Evolutionary conservation across 306 rosid species (phyloP), one percentile per base, ranked within the genome.

Genomic region (Arachis stenosperma): DNA sequence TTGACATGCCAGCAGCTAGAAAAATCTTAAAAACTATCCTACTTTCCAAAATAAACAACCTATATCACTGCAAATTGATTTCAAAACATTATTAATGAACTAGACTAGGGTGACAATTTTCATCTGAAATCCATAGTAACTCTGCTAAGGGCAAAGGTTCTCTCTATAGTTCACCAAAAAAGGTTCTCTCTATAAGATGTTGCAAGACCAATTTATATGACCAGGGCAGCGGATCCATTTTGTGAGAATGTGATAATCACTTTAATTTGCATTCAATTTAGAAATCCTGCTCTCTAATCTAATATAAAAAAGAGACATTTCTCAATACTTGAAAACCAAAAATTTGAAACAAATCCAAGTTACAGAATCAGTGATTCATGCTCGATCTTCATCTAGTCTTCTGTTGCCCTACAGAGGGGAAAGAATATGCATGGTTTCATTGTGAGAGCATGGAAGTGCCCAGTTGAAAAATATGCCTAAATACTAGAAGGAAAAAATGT

Each of bases 301-400:
- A 78, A 64, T 40, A 78, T 79, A 70, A 66, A n/a, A 65, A 44
- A 72, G 75, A 70, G 67, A 74, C 37, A 70, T 13, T 65, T 69
- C 79, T 27, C 74, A 71, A 41, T 53, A 72, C 64, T 80, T 78
- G 69, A 64, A 83, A 68, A 65, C 71, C 55, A 41, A 39, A 79
- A 69, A 75, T 54, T 52, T 77, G 75, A 79, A 78, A 79, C 57
- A 73, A 77, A 77, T 75, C 86, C 70, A 81, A 79, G 65, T 59
- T n/a, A 46, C 51, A 9, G 5, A 6, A 46, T 46, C 51, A 8
- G n/a, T 5, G 58, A 82, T 76, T 69, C 82, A 74, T 80, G 82
- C 86, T 77, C 48, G 75, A 62, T 78, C 87, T 79, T 87, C 91
- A 87, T 82, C 86, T 87, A 84, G 86, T 84, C 83, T 84, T 81